Evolutionary conservation across 352 stramenopile species (phyloP).

Genomic region (Blastocystis sp.): DNA sequence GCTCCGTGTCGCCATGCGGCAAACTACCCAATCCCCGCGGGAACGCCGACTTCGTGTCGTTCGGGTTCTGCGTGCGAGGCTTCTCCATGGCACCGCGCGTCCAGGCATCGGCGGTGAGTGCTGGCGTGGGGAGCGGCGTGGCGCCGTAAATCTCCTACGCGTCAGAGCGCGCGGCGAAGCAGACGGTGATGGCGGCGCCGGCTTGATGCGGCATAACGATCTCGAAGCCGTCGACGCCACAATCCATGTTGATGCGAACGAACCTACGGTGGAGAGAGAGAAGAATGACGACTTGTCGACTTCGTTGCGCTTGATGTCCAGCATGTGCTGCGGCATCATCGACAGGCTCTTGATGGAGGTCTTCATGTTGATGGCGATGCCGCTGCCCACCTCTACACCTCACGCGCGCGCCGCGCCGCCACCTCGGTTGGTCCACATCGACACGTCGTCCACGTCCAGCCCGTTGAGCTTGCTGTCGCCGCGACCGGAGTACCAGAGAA

Average conservation of each 20-base stretch:
- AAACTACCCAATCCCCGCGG: not conserved
- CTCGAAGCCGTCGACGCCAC: constrained; percentile 24
- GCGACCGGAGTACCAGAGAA: constrained; percentile 45
- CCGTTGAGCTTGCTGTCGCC: constrained; percentile 48
- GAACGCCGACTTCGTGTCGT: not conserved
- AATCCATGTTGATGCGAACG: constrained; percentile 44
- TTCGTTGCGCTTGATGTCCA: constrained; percentile 30
- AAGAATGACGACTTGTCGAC: constrained; percentile 12
- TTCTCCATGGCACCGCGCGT: constrained; percentile 36
- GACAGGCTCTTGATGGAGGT: constrained; percentile 25
- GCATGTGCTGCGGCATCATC: constrained; percentile 52
- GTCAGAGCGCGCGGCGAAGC: not conserved
- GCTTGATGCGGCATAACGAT: constrained; percentile 51
- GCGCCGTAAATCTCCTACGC: constrained; percentile 49
- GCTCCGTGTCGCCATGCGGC: not conserved
- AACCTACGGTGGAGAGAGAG: constrained; percentile 6
- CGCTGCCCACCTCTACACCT: constrained; percentile 35
- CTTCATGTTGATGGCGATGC: constrained; percentile 24
- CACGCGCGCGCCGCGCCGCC: not conserved
- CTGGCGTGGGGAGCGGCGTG: not conserved
- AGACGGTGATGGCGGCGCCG: constrained; percentile 13
- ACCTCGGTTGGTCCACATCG: constrained; percentile 62
- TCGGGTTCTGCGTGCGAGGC: not conserved
- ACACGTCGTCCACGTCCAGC: constrained; percentile 46
- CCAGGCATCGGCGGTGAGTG: constrained; percentile 5